phyloP scores from a whole-genome alignment of 176 grass and related monocot genomes.

The Ananas comosus region DNA sequence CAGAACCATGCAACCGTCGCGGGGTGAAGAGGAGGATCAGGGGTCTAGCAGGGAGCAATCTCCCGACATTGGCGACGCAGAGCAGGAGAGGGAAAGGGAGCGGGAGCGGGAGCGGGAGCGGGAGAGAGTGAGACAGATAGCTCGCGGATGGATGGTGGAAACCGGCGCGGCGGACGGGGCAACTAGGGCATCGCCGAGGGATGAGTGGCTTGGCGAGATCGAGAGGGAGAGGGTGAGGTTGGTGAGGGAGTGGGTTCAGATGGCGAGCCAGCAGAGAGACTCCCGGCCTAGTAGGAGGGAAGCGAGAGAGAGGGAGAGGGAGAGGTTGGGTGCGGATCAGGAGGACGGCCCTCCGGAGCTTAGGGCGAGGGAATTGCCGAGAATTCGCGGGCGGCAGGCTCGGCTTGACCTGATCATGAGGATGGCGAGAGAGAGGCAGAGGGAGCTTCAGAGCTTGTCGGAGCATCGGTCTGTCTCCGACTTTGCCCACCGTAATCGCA shows the following conservation, averaged over 20 bases:
- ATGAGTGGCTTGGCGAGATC: constrained; percentile 70
- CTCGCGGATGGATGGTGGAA: constrained; percentile 28
- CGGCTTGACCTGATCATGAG: constrained; percentile 66
- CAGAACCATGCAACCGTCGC: background rate
- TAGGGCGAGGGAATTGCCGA: constrained; percentile 38
- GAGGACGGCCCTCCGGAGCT: constrained; percentile 11
- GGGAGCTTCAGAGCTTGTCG: constrained; percentile 78
- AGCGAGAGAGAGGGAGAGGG: constrained; percentile 34
- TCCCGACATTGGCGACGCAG: constrained; percentile 28
- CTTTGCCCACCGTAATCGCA: constrained; percentile 78
- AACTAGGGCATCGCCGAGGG: constrained; percentile 12
- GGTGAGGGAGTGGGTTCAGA: constrained; percentile 88
- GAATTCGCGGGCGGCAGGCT: constrained; percentile 79
- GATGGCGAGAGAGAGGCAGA: constrained; percentile 71
- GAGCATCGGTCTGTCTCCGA: constrained; percentile 59
- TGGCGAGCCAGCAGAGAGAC: constrained; percentile 66
- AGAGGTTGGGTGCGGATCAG: background rate
- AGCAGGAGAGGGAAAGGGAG: constrained; percentile 31
- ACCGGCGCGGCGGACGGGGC: background rate
- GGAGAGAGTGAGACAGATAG: constrained; percentile 48
- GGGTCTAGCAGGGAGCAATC: constrained; percentile 54
- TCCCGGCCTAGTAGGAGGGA: constrained; percentile 19
- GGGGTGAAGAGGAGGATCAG: constrained; percentile 15
- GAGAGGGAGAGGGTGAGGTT: constrained; percentile 85
- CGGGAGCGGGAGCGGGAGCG: constrained; percentile 47